These are phyloP conservation scores for Posidonia australis DNA, from an alignment of 106 monocot genomes.

Conservation along the genomic window DNA sequence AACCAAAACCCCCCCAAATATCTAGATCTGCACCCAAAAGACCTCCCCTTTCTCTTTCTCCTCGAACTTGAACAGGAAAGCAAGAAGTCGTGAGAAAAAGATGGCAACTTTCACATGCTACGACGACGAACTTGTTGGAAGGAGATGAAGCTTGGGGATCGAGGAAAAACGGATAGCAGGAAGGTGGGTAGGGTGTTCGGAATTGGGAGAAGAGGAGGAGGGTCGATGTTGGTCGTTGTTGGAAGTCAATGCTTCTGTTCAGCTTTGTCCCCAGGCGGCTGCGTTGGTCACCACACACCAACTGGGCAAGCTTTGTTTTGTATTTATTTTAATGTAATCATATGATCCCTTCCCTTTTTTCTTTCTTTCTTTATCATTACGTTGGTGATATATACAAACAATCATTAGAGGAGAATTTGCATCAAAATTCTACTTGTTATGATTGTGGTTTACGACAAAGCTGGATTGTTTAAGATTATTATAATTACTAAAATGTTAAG, in stretches of 20 bases:
- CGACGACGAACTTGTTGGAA: background rate
- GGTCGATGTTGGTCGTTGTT: background rate
- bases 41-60: background rate
- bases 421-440: no score
- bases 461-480: no score
- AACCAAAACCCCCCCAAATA: slow-evolving; percentile 2
- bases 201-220: background rate
- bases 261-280: background rate
- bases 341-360: no score
- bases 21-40: background rate
- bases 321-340: no score
- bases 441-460: no score
- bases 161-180: background rate
- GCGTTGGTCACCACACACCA: no score
- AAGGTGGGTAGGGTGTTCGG: background rate
- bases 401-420: no score
- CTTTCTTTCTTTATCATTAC: no score
- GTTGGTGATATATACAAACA: no score
- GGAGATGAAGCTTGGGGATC: background rate
- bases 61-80: background rate
- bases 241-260: slow-evolving; percentile 1
- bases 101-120: background rate
- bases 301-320: background rate
- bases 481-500: no score
- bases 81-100: background rate